Base-by-base conservation (phyloP, 495 filamentous ascomycete species). In the Hapsidospora chrysogenum region DNA sequence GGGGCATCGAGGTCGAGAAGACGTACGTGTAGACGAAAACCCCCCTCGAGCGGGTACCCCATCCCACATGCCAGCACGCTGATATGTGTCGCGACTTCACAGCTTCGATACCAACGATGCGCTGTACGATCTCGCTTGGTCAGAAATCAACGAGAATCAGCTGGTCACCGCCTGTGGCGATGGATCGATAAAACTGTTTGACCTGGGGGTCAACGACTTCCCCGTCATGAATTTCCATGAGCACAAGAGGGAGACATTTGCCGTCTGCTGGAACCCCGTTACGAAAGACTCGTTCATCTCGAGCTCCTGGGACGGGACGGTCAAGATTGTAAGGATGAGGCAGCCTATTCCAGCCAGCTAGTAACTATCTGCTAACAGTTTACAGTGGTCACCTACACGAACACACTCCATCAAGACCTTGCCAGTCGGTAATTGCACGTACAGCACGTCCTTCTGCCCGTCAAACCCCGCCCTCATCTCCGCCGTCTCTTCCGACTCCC, bases 51-150 rank as follows among this genome's bases (percentile, higher is more conserved):
- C 11, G 4, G 2, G 57, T 46, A 30, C 18, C 36, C 29, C 13
- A 22, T 11, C 35, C 33, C 19, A 29, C 17, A 38, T 14, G 2
- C 38, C 26, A n/a, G n/a, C n/a, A n/a, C n/a, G n/a, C n/a, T n/a
- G n/a, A n/a, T n/a, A n/a, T n/a, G n/a, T n/a, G n/a, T n/a, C n/a
- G n/a, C n/a, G n/a, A n/a, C n/a, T n/a, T n/a, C n/a, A 20, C 39
- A 85, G 78, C 51, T 97, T 80, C 58, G 87, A 94, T 46, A 97
- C 89, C 22, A 89, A 95, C 64, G 92, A 96, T 53, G 78, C 84
- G 27, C 79, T 94, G 46, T 97, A 85, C 57, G 89, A 97, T 56
- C 65, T 83, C 26, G 66, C 83, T 41, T 95, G 86, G 85, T 92
- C 84, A 38, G 89, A 97, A 58, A 66, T 78, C 35, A 80, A 97